Conservation (phyloP, 495 filamentous ascomycete genomes). For the Hypoxylon trugodes region DNA sequence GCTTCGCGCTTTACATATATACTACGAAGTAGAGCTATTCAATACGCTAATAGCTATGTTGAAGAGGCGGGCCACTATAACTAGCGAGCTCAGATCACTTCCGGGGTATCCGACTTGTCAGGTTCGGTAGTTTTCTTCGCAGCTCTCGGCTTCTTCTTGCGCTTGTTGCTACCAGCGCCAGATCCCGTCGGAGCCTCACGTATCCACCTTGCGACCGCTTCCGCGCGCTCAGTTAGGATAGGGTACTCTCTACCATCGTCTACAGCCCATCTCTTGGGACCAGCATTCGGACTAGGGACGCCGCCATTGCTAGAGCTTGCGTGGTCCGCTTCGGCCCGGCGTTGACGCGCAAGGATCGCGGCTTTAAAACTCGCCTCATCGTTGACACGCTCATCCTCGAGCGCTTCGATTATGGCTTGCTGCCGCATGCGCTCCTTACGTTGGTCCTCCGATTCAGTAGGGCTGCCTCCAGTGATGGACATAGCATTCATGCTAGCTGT, state of each 20-base stretch:
- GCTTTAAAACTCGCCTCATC: conserved; percentile 70
- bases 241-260: conserved; percentile 73
- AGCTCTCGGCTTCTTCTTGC: conserved; percentile 53
- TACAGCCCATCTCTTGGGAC: conserved; percentile 68
- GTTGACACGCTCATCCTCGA: conserved; percentile 69
- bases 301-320: conserved; percentile 24
- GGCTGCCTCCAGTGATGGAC: conserved; percentile 20
- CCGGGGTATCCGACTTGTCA: conserved; percentile 17
- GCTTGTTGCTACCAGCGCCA: conserved; percentile 42
- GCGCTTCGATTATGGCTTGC: conserved; percentile 69
- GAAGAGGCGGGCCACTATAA: not conserved
- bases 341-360: conserved; percentile 66
- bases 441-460: conserved; percentile 54
- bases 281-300: conserved; percentile 38
- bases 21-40: conserved; percentile 9
- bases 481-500: conserved; percentile 29
- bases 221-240: conserved; percentile 72
- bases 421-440: conserved; percentile 65
- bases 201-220: conserved; percentile 73
- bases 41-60: not conserved
- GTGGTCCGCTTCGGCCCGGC: conserved; percentile 55
- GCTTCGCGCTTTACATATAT: conserved; percentile 4
- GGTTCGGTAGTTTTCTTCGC: conserved; percentile 34
- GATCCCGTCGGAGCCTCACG: conserved; percentile 63
- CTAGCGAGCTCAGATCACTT: conserved; percentile 2